Evolutionary conservation across 495 filamentous ascomycete species (phyloP), one percentile per base, ranked within the genome.

Genomic region (Penicillium bialowiezense): DNA sequence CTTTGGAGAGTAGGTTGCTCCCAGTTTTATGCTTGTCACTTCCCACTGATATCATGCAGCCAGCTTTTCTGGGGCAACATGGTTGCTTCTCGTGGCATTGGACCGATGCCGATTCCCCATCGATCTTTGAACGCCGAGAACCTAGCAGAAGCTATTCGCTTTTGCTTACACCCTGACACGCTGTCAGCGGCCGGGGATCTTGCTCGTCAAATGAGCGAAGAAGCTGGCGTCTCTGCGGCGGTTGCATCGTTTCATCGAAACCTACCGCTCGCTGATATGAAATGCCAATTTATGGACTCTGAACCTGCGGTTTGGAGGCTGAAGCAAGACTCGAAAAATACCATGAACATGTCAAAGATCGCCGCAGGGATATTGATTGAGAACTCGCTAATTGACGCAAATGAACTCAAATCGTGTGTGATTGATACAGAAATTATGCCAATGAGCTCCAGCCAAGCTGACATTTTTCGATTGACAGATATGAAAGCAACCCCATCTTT

Each of bases 11-110:
- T 70, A 44, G 31, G 64, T 62, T 13, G 38, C 8, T 26, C 7
- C 21, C 13, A 28, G 15, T 12, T 21, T 0, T 0, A 17, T 1
- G n/a, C 23, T 26, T 26, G 3, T 26, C 1, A 3, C 7, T 9
- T 2, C 33, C n/a, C 7, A 18, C 50, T 41, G 36, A 56, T 12
- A 18, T 33, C 1, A 19, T 5, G 14, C 4, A 58, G 44, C 53
- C 88, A 92, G 63, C 74, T 80, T 18, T 92, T 91, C 61, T 92
- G 88, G 88, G 88, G 87, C 2, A 58, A 70, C 1, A 89, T 88
- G 80, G 75, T 90, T 13, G 52, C 45, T 0, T 42, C 65, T 47
- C 77, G 82, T 9, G 83, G 84, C 6, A 83, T 83, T 1, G 84
- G 85, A 5, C 83, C 84, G 0, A 53, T 66, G 0, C 84, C 84